Conservation (phyloP, 2,329 filamentous ascomycete species). For the Neurospora sp. region DNA sequence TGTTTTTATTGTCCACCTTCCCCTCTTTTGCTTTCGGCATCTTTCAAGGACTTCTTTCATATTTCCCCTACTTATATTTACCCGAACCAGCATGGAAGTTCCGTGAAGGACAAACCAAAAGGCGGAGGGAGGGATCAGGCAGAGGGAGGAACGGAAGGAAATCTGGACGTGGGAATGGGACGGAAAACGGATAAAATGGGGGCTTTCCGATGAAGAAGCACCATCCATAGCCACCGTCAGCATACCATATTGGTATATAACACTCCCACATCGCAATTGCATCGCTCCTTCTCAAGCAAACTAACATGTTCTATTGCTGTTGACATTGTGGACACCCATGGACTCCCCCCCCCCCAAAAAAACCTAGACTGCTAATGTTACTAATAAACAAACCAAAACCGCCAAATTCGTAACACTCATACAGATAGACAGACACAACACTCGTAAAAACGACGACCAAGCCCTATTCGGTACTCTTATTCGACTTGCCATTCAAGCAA, state of each 20-base stretch:
- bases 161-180: background rate
- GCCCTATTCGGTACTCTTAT: background rate
- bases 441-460: background rate
- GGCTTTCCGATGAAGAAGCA: background rate
- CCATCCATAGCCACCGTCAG: background rate
- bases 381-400: background rate
- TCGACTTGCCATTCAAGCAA: slow-evolving; percentile 23
- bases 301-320: background rate
- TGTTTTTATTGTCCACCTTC: background rate
- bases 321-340: background rate
- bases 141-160: background rate
- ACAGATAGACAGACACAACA: background rate
- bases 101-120: background rate
- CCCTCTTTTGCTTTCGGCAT: background rate
- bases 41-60: background rate
- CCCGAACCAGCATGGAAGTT: background rate
- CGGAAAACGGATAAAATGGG: background rate
- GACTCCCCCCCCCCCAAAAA: background rate
- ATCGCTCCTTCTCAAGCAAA: background rate
- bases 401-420: background rate
- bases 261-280: background rate
- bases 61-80: background rate
- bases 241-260: background rate
- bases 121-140: background rate
- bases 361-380: background rate